Percentiles rank a stretch among this genome's conserved stretches.
Conservation (phyloP, 164 flowering plant genomes). For the Magnolia sinica region DNA sequence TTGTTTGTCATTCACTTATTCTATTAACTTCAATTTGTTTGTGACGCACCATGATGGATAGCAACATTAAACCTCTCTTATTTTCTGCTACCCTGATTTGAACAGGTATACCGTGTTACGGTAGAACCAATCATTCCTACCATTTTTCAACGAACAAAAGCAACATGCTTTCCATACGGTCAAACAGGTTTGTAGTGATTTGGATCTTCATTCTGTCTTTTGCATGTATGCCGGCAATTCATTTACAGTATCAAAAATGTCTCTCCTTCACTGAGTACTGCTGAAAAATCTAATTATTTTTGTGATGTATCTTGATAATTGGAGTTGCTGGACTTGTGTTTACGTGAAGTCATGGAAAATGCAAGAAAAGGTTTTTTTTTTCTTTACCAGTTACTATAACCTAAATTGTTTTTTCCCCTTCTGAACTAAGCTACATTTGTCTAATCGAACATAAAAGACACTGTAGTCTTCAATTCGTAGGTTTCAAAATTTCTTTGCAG, state of each 20-base stretch:
- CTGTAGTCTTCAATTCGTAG: too few relatives aligned
- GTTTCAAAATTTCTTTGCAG: too few relatives aligned
- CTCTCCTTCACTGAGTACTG: not conserved
- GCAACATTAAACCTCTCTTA: not conserved
- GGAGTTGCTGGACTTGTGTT: not conserved
- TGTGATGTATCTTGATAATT: not conserved
- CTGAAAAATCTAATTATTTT: not conserved
- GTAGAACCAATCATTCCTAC: slow-evolving; percentile 92
- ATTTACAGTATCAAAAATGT: not conserved
- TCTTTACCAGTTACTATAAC: not conserved
- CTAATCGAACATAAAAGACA: too few relatives aligned
- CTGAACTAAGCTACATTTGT: too few relatives aligned
- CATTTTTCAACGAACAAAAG: slow-evolving; percentile 90
- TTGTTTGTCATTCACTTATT: not conserved
- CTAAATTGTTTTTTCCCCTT: too few relatives aligned
- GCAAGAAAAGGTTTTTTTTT: not conserved
- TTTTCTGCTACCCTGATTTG: slow-evolving; percentile 11
- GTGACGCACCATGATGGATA: not conserved
- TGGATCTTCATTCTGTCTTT: not conserved
- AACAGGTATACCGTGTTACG: slow-evolving; percentile 83
- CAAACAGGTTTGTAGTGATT: slow-evolving; percentile 68
- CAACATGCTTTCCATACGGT: slow-evolving; percentile 99
- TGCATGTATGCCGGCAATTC: not conserved
- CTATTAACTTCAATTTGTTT: not conserved
- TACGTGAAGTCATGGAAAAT: not conserved